Conservation (phyloP, 1,139 yeast species). For the Suhomyces taliae region DNA sequence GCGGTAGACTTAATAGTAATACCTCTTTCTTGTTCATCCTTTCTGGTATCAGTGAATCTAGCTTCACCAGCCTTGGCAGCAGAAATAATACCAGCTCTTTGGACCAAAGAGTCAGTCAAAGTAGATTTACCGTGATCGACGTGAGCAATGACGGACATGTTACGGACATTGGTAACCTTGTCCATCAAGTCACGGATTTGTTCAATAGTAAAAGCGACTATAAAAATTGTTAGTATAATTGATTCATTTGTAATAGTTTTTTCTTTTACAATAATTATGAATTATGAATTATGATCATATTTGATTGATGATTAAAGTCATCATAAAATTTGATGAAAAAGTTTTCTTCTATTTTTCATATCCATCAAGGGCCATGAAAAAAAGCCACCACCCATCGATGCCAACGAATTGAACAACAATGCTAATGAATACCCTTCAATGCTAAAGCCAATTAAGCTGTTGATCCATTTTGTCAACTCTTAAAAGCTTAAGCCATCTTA, state of each 20-base stretch:
- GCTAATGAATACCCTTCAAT: too few species aligned
- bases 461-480: too few species aligned
- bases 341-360: too few species aligned
- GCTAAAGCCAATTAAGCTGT: too few species aligned
- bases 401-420: neutral
- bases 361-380: too few species aligned
- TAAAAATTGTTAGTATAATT: constrained; percentile 13
- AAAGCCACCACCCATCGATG: too few species aligned
- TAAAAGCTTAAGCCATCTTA: too few species aligned
- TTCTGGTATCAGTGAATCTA: constrained; percentile 99
- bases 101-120: constrained; percentile 97
- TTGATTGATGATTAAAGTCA: too few species aligned
- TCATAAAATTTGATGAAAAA: too few species aligned
- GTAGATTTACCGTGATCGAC: constrained; percentile 99
- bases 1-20: constrained; percentile 99
- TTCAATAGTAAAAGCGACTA: constrained; percentile 77
- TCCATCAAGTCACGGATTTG: constrained; percentile 99
- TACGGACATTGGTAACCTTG: constrained; percentile 99
- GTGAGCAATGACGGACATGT: constrained; percentile 99
- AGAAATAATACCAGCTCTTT: constrained; percentile 98
- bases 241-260: too few species aligned
- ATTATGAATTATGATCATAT: too few species aligned
- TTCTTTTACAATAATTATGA: too few species aligned
- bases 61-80: constrained; percentile 99
- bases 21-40: constrained; percentile 99